Percentiles rank a stretch among this genome's conserved stretches.
These are phyloP conservation scores for Neurospora sp. DNA, from an alignment of 495 filamentous ascomycete genomes.

Conservation along the genomic window DNA sequence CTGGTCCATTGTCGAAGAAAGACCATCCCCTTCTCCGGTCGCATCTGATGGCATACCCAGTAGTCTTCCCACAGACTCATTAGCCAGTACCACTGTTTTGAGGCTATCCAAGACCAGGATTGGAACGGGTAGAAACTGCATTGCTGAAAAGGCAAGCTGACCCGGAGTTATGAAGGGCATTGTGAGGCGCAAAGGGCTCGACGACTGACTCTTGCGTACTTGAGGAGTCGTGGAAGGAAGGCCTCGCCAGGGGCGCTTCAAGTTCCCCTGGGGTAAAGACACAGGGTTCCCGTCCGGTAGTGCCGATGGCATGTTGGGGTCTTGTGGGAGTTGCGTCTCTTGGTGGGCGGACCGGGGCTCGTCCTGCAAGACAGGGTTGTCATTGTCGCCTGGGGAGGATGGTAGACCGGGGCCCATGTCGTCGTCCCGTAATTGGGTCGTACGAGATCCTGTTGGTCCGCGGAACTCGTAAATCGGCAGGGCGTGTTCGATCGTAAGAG, in stretches of 20 bases:
- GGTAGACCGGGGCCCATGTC: conserved; percentile 7
- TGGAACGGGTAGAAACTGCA: conserved; percentile 61
- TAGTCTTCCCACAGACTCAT: conserved; percentile 59
- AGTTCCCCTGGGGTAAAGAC: background rate
- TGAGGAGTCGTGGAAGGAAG: background rate
- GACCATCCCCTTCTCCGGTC: conserved; percentile 18
- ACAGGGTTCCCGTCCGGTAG: background rate
- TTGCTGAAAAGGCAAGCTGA: conserved; percentile 48
- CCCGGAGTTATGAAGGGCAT: conserved; percentile 30
- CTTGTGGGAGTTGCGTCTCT: background rate
- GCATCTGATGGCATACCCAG: conserved; percentile 38
- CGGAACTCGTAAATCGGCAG: background rate
- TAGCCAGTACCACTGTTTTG: conserved; percentile 58
- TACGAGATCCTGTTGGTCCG: background rate
- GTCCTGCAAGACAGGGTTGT: background rate
- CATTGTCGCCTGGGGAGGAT: background rate
- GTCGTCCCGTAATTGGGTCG: background rate
- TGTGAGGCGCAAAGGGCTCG: conserved; percentile 27
- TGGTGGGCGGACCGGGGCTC: background rate
- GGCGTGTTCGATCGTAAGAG: background rate
- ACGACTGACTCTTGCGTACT: conserved; percentile 9
- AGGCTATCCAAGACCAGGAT: conserved; percentile 49
- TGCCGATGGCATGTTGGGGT: background rate
- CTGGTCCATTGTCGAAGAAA: conserved; percentile 26
- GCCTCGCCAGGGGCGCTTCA: too few species aligned